Percentiles rank a stretch among this genome's conserved stretches.
Conservation (phyloP, 805 yeast genomes). For the Candida railenensis region DNA sequence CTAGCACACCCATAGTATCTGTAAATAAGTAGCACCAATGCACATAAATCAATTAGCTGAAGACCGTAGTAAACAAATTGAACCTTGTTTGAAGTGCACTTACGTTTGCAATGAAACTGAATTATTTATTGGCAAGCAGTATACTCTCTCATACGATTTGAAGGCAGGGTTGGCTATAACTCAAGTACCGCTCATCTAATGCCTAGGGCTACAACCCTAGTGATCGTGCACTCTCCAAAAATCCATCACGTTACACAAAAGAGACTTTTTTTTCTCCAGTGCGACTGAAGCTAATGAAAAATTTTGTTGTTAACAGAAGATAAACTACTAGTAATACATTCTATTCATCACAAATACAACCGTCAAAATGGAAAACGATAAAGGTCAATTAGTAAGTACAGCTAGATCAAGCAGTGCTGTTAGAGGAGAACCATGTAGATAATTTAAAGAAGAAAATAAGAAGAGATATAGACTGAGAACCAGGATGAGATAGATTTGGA, state of each 20-base stretch:
- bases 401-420: conserved; percentile 1
- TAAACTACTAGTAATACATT: neutral
- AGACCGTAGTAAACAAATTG: too few species aligned
- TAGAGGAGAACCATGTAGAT: neutral
- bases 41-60: neutral
- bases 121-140: too few species aligned
- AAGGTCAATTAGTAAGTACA: conserved; percentile 95
- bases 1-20: too few species aligned
- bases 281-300: conserved; percentile 6
- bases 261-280: conserved; percentile 1
- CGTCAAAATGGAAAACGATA: conserved; percentile 98
- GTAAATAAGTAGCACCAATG: neutral
- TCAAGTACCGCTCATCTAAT: too few species aligned
- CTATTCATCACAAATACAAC: conserved; percentile 9
- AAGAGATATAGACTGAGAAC: neutral
- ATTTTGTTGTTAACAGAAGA: conserved; percentile 9
- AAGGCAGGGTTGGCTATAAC: too few species aligned
- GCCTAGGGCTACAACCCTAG: conserved; percentile 8
- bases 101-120: too few species aligned
- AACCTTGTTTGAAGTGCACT: too few species aligned
- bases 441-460: neutral
- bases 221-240: conserved; percentile 3
- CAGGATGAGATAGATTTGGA: neutral
- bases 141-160: too few species aligned
- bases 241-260: conserved; percentile 4